Percentiles rank a stretch among this genome's conserved stretches.
These are phyloP conservation scores for Paxillus rubicundulus DNA, from an alignment of 768 basidiomycete species.

Conservation along the genomic window DNA sequence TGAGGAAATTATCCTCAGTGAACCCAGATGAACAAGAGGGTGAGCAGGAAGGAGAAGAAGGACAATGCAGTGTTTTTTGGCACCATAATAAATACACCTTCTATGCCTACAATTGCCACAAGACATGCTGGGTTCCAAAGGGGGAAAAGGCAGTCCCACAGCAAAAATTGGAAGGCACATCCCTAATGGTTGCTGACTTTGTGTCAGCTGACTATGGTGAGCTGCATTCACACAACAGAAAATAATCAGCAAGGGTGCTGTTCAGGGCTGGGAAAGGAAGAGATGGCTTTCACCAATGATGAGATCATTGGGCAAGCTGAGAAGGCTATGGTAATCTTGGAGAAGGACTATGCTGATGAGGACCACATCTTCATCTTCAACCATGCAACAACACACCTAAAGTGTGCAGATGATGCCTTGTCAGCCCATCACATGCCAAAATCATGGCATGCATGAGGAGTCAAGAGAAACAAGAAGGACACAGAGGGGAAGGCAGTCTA, in stretches of 20 bases:
- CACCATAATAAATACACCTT: no score
- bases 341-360: constrained; percentile 26
- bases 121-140: no score
- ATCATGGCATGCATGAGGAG: constrained; percentile 2
- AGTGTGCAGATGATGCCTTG: constrained; percentile 19
- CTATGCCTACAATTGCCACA: no score
- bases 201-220: constrained; percentile 19
- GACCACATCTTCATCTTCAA: constrained; percentile 27
- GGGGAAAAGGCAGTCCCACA: neutral
- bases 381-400: constrained; percentile 23
- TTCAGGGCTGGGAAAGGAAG: constrained; percentile 20
- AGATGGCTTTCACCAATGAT: constrained; percentile 27
- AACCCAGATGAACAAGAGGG: no score
- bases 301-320: constrained; percentile 30
- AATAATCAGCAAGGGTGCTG: constrained; percentile 5
- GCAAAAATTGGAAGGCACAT: constrained; percentile 36
- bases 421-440: constrained; percentile 23
- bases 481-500: constrained; percentile 7
- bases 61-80: no score
- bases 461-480: constrained; percentile 3
- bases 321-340: constrained; percentile 17
- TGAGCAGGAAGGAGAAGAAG: no score
- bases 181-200: constrained; percentile 26
- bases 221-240: constrained; percentile 1
- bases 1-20: neutral